phyloP scores from a whole-genome alignment of 2,329 filamentous ascomycete genomes.

The Acephala macrosclerotiorum region DNA sequence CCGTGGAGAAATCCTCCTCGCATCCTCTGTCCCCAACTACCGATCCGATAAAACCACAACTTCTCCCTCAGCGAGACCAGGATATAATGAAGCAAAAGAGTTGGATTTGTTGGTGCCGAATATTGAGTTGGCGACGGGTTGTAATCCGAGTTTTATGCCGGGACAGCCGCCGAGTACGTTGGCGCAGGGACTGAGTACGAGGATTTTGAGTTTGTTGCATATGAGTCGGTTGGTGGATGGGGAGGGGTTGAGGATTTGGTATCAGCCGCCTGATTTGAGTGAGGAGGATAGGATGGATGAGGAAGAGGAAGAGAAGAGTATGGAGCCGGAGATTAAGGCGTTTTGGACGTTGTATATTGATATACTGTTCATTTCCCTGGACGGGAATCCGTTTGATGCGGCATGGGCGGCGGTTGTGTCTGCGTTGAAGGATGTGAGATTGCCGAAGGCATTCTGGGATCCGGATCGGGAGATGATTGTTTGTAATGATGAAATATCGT shows the following conservation, averaged over 20 bases:
- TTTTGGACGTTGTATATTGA: constrained; percentile 98
- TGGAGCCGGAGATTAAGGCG: constrained; percentile 67
- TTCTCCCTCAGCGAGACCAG: constrained; percentile 43
- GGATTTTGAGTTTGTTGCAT: constrained; percentile 79
- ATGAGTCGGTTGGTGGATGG: constrained; percentile 68
- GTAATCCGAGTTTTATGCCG: constrained; percentile 83
- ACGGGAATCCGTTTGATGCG: constrained; percentile 90
- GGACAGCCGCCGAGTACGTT: constrained; percentile 81
- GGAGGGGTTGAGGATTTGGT: constrained; percentile 78
- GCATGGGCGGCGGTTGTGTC: constrained; percentile 87
- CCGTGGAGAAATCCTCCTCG: constrained; percentile 82
- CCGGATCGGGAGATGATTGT: constrained; percentile 79
- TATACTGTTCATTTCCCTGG: constrained; percentile 90
- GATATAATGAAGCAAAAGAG: constrained; percentile 57
- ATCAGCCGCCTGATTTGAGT: constrained; percentile 57
- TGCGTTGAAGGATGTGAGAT: constrained; percentile 77
- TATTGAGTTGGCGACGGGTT: constrained; percentile 90
- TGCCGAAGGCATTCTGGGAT: constrained; percentile 86
- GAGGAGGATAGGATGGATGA: constrained; percentile 54
- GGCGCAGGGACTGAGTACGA: constrained; percentile 82
- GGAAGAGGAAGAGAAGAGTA: constrained; percentile 42
- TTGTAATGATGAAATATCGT: constrained; percentile 68
- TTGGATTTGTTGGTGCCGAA: constrained; percentile 89
- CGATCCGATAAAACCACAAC: constrained; percentile 50
- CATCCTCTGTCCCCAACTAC: constrained; percentile 75